Conservation (phyloP, 306 rosid species). For the Trifolium fragiferum region DNA sequence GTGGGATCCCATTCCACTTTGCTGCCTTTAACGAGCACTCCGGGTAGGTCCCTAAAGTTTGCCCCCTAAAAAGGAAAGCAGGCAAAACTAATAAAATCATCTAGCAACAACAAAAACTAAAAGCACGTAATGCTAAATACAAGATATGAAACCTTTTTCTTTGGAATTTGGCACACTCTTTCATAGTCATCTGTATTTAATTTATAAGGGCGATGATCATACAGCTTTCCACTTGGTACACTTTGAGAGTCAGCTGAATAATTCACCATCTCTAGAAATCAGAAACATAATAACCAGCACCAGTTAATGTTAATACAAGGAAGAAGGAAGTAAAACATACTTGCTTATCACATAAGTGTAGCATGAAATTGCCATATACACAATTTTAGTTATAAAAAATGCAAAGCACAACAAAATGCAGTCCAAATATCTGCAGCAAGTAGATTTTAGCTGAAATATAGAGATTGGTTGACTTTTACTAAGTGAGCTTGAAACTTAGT, state of each 20-base stretch:
- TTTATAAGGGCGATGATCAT: slow-evolving; percentile 50
- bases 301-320: background rate
- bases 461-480: background rate
- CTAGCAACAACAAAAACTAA: background rate
- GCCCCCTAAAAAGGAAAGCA: slow-evolving; percentile 45
- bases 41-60: slow-evolving; percentile 53
- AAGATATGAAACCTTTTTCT: slow-evolving; percentile 45
- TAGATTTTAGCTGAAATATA: background rate
- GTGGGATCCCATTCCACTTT: slow-evolving; percentile 56
- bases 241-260: slow-evolving; percentile 6
- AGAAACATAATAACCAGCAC: slow-evolving; percentile 30
- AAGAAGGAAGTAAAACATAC: background rate
- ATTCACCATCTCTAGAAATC: slow-evolving; percentile 44
- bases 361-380: background rate
- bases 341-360: background rate
- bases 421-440: background rate
- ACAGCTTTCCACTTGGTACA: slow-evolving; percentile 28
- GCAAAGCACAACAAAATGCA: background rate
- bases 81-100: background rate
- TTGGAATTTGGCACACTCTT: slow-evolving; percentile 52
- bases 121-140: background rate
- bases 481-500: background rate
- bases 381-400: background rate
- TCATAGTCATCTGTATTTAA: slow-evolving; percentile 52
- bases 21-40: slow-evolving; percentile 44